phyloP scores from a whole-genome alignment of 2,329 filamentous ascomycete genomes.

The Paraconiothyrium sp. region DNA sequence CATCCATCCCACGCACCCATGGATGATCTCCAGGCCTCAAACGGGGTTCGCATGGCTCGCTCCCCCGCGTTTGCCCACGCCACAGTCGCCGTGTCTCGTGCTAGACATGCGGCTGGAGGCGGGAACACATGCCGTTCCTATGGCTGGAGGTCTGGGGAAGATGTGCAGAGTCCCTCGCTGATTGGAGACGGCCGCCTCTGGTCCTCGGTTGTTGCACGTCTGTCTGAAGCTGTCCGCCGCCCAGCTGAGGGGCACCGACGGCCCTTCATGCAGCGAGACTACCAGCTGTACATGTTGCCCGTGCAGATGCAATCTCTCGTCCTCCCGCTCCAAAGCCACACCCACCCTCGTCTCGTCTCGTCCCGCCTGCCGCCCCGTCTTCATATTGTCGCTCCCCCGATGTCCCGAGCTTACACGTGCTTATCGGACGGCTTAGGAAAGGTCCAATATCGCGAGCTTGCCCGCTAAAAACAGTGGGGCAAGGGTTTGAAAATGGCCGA shows the following conservation, averaged over 20 bases:
- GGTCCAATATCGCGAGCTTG: conserved; percentile 41
- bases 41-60: conserved; percentile 15
- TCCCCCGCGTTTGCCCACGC: conserved; percentile 35
- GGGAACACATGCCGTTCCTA: conserved; percentile 25
- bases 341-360: conserved; percentile 18
- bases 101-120: conserved; percentile 26
- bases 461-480: conserved; percentile 51
- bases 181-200: conserved; percentile 11
- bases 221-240: conserved; percentile 12
- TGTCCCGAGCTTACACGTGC: conserved; percentile 41
- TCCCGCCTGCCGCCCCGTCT: conserved; percentile 20
- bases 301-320: conserved; percentile 20
- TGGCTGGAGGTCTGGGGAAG: not conserved
- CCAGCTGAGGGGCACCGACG: conserved; percentile 8
- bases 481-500: conserved; percentile 46
- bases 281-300: conserved; percentile 16
- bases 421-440: conserved; percentile 44
- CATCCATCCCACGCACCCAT: not conserved
- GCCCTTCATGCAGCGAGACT: conserved; percentile 23
- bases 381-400: conserved; percentile 25
- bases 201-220: conserved; percentile 9
- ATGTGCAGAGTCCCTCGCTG: not conserved
- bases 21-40: not conserved
- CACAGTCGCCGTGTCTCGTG: conserved; percentile 25
- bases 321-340: conserved; percentile 20